Base-by-base conservation (phyloP, 805 yeast genomes). In the Candida tibetensis region DNA sequence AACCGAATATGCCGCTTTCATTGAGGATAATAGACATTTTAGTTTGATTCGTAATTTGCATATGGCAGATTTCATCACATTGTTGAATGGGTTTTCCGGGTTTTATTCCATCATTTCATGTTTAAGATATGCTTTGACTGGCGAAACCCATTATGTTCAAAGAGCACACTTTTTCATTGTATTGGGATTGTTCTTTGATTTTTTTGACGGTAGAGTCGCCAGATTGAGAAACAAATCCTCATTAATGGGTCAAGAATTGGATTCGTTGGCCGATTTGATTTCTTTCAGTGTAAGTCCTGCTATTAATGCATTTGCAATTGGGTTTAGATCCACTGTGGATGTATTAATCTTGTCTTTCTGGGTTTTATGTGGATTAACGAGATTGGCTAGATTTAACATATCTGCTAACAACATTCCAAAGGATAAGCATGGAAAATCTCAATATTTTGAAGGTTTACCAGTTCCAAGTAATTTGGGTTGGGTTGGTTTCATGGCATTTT, bases 281-380 rank as follows among this genome's bases (percentile, higher is more conserved):
- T 86, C 96, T 9, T 93, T 93, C 60, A 95, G 97, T 45, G 96
- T 91, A 23, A 90, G 95, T 2, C 99, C 99, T 2, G 95, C 96
- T 42, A 74, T 88, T 12, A 82, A 87, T 60, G 99, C 95, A 3
- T 93, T 89, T 60, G 80, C 90, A 32, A 77, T 90, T 56, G 99
- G 99, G 4, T 79, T 90, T 58, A 86, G 86, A 54, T 70, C 96
- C 4, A 84, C 95, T 0, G 57, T 81, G 12, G 99, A 93, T 58
- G 85, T 82, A 3, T 69, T 87, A 42, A 57, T 85, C 16, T 74
- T 93, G 44, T 74, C 87, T 2, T 85, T 78, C 60, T 89, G 95
- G 72, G 96, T 91, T 1, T 73, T 91, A 38, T 90, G 98, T 65
- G 98, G 98, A 0, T 74, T 93, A 51, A 82, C 95, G 12, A 79